phyloP scores from a whole-genome alignment of 2,329 filamentous ascomycete species.

The Paraphoma sp. region DNA sequence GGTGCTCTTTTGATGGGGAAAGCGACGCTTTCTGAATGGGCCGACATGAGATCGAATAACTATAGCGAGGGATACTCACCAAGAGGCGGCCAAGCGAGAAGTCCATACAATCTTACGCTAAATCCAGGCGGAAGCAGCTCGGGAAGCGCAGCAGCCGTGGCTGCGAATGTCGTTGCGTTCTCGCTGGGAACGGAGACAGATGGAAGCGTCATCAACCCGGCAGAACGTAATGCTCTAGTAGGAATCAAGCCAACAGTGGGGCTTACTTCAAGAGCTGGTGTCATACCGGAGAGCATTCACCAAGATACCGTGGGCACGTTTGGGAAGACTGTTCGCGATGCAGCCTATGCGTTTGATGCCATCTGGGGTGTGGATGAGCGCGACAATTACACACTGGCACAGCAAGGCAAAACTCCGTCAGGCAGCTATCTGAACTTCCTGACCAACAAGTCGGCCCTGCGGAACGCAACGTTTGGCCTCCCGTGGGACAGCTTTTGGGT shows the following conservation, averaged over 20 bases:
- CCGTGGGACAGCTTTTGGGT: constrained; percentile 77
- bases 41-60: constrained; percentile 50
- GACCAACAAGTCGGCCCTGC: constrained; percentile 60
- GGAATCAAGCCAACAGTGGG: constrained; percentile 81
- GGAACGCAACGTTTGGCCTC: constrained; percentile 70
- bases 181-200: constrained; percentile 78
- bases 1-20: constrained; percentile 74
- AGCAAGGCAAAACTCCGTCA: constrained; percentile 61
- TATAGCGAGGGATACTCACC: constrained; percentile 44
- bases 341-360: constrained; percentile 68
- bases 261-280: constrained; percentile 65
- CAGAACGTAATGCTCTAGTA: constrained; percentile 71
- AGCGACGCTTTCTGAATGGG: constrained; percentile 75
- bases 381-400: constrained; percentile 71
- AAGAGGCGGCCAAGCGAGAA: constrained; percentile 39
- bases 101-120: constrained; percentile 70
- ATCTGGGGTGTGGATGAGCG: constrained; percentile 69
- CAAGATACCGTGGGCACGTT: constrained; percentile 75
- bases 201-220: constrained; percentile 71
- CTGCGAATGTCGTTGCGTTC: constrained; percentile 68
- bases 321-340: constrained; percentile 72
- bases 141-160: constrained; percentile 70
- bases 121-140: constrained; percentile 73
- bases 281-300: constrained; percentile 69
- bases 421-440: constrained; percentile 66